Percentiles rank a stretch among this genome's conserved stretches.
Evolutionary conservation across 176 grass and related monocot genomes (phyloP).

Genomic region (Lolium rigidum): DNA sequence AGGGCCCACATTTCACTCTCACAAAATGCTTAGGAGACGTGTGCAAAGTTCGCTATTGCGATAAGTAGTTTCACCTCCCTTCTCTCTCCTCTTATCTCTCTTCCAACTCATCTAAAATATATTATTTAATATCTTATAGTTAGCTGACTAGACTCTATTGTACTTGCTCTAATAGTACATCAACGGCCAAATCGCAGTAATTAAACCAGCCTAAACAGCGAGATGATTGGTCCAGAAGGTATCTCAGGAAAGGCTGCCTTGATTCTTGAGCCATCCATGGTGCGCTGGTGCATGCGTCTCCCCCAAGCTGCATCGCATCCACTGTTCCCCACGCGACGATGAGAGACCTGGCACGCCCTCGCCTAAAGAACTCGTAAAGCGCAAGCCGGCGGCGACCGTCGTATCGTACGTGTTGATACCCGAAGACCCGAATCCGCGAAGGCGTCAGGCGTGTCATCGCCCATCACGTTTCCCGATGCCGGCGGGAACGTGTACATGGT

Average conservation of each 20-base stretch:
- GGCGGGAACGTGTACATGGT: neutral
- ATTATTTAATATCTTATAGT: too few species aligned
- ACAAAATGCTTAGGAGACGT: too few species aligned
- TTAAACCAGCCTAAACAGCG: neutral
- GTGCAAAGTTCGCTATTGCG: too few species aligned
- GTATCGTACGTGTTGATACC: too few species aligned
- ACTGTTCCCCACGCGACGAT: neutral
- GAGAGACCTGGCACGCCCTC: neutral
- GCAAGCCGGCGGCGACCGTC: too few species aligned
- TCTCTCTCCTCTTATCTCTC: too few species aligned
- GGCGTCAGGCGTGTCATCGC: neutral
- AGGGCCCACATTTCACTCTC: too few species aligned
- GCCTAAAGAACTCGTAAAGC: too few species aligned
- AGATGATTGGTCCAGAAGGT: neutral
- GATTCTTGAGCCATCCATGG: neutral
- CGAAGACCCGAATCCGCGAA: neutral
- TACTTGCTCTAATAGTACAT: too few species aligned
- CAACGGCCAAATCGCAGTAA: neutral
- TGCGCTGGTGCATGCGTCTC: neutral
- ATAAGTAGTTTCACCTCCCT: too few species aligned
- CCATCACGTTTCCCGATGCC: neutral
- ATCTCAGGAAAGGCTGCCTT: neutral
- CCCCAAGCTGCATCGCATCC: neutral
- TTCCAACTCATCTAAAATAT: too few species aligned
- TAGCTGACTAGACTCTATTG: too few species aligned